A percentile compares a stretch with the other conserved stretches of the same genome.
phyloP scores from a whole-genome alignment of 805 yeast species.

The Kluyveromyces siamensis region DNA sequence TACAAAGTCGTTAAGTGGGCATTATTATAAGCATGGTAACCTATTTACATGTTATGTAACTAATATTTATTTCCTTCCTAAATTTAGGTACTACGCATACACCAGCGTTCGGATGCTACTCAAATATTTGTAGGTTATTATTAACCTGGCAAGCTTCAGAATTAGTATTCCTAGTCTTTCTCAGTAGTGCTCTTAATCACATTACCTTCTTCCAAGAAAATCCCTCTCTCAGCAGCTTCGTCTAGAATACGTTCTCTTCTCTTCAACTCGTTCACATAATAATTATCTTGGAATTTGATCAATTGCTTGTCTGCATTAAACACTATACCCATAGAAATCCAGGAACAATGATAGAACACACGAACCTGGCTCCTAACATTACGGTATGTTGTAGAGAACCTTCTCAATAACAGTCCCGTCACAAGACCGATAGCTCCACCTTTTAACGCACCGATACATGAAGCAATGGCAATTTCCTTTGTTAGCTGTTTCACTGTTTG shows the following conservation, averaged over 20 bases:
- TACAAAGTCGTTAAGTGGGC: slow-evolving; percentile 16
- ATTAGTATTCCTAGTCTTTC: not conserved
- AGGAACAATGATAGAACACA: slow-evolving; percentile 33
- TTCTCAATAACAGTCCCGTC: slow-evolving; percentile 26
- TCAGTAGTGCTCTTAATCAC: slow-evolving; percentile 10
- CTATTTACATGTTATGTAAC: not conserved
- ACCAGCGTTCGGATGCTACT: no score
- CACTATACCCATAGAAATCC: slow-evolving; percentile 35
- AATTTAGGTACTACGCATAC: no score
- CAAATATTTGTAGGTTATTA: no score
- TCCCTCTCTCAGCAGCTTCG: slow-evolving; percentile 39
- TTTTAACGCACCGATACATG: slow-evolving; percentile 34
- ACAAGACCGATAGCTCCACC: slow-evolving; percentile 33
- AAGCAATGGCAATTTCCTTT: slow-evolving; percentile 30
- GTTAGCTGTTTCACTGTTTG: slow-evolving; percentile 28
- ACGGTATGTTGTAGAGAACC: slow-evolving; percentile 30
- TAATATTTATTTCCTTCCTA: no score
- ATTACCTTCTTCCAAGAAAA: slow-evolving; percentile 32
- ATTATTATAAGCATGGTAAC: slow-evolving; percentile 15
- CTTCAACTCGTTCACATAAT: slow-evolving; percentile 26
- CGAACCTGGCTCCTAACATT: slow-evolving; percentile 33
- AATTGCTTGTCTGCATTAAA: slow-evolving; percentile 36
- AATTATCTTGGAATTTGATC: slow-evolving; percentile 28
- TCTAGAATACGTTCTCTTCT: slow-evolving; percentile 31
- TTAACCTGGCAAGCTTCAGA: not conserved